A percentile compares a stretch with the other conserved stretches of the same genome.
These are phyloP conservation scores for Candida khao-thaluensis DNA, from an alignment of 805 yeast genomes.

Conservation along the genomic window DNA sequence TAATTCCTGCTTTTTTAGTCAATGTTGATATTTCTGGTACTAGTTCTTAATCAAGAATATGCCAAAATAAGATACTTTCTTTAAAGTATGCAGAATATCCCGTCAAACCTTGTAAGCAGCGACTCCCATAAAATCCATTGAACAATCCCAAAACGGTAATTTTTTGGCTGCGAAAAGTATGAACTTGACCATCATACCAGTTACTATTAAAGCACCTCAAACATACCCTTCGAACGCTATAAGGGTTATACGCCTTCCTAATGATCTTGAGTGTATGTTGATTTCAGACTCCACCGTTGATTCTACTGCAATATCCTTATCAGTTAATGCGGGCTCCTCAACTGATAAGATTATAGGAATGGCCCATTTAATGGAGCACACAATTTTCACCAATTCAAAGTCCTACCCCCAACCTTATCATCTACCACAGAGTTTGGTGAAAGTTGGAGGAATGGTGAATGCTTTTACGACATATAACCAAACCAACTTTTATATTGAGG, in stretches of 20 bases:
- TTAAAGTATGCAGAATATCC: no score
- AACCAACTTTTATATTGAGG: slow-evolving; percentile 62
- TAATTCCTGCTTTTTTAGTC: no score
- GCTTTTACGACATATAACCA: slow-evolving; percentile 70
- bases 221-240: slow-evolving; percentile 39
- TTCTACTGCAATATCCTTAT: slow-evolving; percentile 65
- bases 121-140: slow-evolving; percentile 11
- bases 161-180: slow-evolving; percentile 10
- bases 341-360: slow-evolving; percentile 73
- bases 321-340: slow-evolving; percentile 79
- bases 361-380: slow-evolving; percentile 58
- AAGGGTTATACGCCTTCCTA: slow-evolving; percentile 52
- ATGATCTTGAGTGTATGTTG: slow-evolving; percentile 66
- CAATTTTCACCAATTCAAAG: slow-evolving; percentile 48
- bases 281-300: slow-evolving; percentile 74
- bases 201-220: slow-evolving; percentile 29
- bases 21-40: no score
- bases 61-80: no score
- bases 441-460: slow-evolving; percentile 57
- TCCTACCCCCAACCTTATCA: slow-evolving; percentile 47
- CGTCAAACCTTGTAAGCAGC: no score
- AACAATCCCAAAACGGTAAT: slow-evolving; percentile 7
- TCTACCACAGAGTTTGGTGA: slow-evolving; percentile 43
- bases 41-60: no score
- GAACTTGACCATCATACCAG: slow-evolving; percentile 1